Evolutionary conservation across 176 grass and related monocot species (phyloP).

Genomic region (Juncus effusus): DNA sequence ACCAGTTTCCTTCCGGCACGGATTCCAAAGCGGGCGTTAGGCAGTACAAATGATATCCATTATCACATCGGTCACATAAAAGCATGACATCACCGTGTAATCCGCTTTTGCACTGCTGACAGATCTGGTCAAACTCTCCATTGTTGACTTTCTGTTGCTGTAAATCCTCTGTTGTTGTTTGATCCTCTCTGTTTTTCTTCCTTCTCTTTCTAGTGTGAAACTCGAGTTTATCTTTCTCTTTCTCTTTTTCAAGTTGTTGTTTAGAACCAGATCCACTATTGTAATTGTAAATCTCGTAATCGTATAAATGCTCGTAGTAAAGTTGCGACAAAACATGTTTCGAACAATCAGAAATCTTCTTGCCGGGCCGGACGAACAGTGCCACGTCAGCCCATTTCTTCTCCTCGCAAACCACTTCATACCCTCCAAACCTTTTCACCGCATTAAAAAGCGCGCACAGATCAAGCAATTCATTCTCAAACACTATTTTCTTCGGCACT

Average conservation of each 20-base stretch:
- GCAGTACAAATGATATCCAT: constrained; percentile 83
- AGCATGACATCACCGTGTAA: constrained; percentile 86
- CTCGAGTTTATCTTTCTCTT: constrained; percentile 23
- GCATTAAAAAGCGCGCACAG: constrained; percentile 85
- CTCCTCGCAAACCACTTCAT: constrained; percentile 42
- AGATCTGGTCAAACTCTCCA: constrained; percentile 70
- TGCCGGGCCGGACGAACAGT: constrained; percentile 38
- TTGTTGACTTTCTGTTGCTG: constrained; percentile 12
- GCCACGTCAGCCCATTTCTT: constrained; percentile 66
- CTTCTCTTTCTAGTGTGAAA: constrained; percentile 24
- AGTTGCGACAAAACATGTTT: constrained; percentile 85
- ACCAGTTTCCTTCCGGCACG: constrained; percentile 78
- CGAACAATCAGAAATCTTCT: constrained; percentile 61
- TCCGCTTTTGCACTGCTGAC: constrained; percentile 84
- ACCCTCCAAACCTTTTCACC: constrained; percentile 74
- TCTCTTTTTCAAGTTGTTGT: neutral
- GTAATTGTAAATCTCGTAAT: constrained; percentile 61
- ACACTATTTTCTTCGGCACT: constrained; percentile 40
- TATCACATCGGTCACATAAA: constrained; percentile 82
- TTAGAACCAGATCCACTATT: neutral
- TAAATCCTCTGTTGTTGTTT: neutral
- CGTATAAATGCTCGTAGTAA: constrained; percentile 74
- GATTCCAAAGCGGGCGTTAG: constrained; percentile 61
- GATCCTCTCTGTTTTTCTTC: constrained; percentile 3
- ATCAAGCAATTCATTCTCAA: constrained; percentile 63